Base-by-base conservation (phyloP, 148 eudicot species). In the Fagopyrum homotropicum region DNA sequence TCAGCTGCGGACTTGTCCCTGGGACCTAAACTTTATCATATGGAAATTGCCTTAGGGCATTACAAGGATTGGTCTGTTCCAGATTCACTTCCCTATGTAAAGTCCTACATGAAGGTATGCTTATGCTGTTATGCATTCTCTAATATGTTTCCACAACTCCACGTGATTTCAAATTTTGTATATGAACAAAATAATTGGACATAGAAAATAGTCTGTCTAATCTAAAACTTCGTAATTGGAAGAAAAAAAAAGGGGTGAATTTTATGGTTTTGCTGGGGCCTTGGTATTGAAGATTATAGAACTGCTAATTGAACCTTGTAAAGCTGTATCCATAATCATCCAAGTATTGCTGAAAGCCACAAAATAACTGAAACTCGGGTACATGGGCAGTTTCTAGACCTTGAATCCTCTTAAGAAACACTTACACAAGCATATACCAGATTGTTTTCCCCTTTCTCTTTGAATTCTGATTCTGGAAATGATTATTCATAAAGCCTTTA, bases 21-120 rank as follows among this genome's bases (percentile, higher is more conserved):
- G 73, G 97, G 88, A 76, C 98, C 98, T 75, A 93, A 94, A 85
- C 89, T 94, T 75, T 91, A 91, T 79, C 98, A 94, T 83, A 72
- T 94, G 77, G 93, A 94, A 82, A 86, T 88, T 81, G 84, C 96
- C 50, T 69, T 93, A 82, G 89, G 88, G 74, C 93, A 94, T 83
- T 91, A 84, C 72, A 94, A 91, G 82, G 87, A 83, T 40, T 94
- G 98, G 97, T 89, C 91, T 0, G 82, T 94, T 74, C 97, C 97
- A 61, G 90, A 89, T 73, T 91, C 90, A 49, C 95, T 94, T 74
- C 75, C 91, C 64, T 74, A 82, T 75, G 71, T 90, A 76, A 89
- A 91, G 81, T 76, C 91, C 46, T 94, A 94, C 87, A 89, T 90
- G 93, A 86, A 90, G 98, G 70, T 64, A 40, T 64, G 17, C 40